These are phyloP conservation scores for Alternaria sp. DNA, from an alignment of 2,329 filamentous ascomycete species.

Conservation along the genomic window DNA sequence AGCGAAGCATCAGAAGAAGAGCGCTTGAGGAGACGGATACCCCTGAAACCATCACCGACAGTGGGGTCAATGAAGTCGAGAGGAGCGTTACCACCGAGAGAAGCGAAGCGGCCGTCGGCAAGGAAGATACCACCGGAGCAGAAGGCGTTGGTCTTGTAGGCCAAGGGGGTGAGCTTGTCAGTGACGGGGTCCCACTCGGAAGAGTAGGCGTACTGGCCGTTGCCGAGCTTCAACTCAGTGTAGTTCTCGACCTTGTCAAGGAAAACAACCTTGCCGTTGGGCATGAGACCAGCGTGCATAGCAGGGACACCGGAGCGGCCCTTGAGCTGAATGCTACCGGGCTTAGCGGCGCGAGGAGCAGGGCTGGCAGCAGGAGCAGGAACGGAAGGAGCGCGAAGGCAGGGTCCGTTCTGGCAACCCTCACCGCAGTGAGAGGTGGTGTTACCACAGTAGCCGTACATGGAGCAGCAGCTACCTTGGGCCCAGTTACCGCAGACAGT, in stretches of 20 bases:
- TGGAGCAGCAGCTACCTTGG: conserved; percentile 61
- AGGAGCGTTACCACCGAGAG: conserved; percentile 65
- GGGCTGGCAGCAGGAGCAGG: conserved; percentile 53
- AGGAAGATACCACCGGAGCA: conserved; percentile 66
- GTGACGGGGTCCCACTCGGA: conserved; percentile 63
- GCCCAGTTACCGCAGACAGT: conserved; percentile 61
- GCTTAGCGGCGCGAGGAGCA: conserved; percentile 54
- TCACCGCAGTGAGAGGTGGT: conserved; percentile 60
- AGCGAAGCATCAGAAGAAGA: conserved; percentile 53
- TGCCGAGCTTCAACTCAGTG: conserved; percentile 60
- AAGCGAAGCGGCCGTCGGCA: conserved; percentile 61
- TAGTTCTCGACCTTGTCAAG: conserved; percentile 70
- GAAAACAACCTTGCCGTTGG: conserved; percentile 65
- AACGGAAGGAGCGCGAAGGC: conserved; percentile 49
- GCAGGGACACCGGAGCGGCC: conserved; percentile 66
- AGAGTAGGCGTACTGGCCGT: conserved; percentile 65
- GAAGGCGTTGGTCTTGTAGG: conserved; percentile 66
- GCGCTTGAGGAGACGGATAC: conserved; percentile 61
- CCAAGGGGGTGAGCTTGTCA: conserved; percentile 55
- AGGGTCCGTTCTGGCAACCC: conserved; percentile 62
- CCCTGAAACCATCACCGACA: conserved; percentile 64
- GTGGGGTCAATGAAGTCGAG: conserved; percentile 63
- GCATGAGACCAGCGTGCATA: conserved; percentile 67
- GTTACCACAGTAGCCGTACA: conserved; percentile 63
- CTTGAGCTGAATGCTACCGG: conserved; percentile 57